Evolutionary conservation across 768 basidiomycete species (phyloP).

Genomic region (Amanita inopinata): DNA sequence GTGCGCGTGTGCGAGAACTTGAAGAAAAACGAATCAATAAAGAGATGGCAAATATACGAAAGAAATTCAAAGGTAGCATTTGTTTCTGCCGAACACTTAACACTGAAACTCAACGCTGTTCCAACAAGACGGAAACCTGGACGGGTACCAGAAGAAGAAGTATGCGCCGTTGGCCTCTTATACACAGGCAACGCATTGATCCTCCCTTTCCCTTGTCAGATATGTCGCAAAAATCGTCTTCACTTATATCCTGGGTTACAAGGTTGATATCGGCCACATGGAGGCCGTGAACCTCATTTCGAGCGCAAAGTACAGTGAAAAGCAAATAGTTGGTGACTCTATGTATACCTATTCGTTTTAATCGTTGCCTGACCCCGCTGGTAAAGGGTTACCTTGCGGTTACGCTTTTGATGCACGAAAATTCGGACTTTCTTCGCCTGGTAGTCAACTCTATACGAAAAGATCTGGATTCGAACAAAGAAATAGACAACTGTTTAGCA

Average conservation of each 20-base stretch:
- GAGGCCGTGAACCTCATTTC: constrained; percentile 98
- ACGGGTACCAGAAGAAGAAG: constrained; percentile 93
- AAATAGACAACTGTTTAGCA: constrained; percentile 92
- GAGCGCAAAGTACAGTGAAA: constrained; percentile 92
- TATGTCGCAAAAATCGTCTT: constrained; percentile 99
- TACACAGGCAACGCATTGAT: background rate
- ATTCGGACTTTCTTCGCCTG: constrained; percentile 90
- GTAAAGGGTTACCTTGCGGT: constrained; percentile 92
- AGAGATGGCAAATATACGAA: constrained; percentile 99
- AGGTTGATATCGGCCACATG: constrained; percentile 98
- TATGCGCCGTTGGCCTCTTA: constrained; percentile 22
- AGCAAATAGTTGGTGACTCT: constrained; percentile 76
- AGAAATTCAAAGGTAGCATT: constrained; percentile 87
- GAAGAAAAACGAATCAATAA: constrained; percentile 99
- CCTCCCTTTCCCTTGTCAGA: constrained; percentile 31
- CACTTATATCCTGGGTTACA: constrained; percentile 98
- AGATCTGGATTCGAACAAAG: constrained; percentile 89
- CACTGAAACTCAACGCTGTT: constrained; percentile 4
- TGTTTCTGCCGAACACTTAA: constrained; percentile 5
- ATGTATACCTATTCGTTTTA: constrained; percentile 5
- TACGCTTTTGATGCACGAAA: constrained; percentile 96
- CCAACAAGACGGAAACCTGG: constrained; percentile 68
- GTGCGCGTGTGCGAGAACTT: constrained; percentile 90
- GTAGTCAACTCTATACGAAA: constrained; percentile 99
- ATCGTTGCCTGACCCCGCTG: constrained; percentile 9